A percentile compares a stretch with the other conserved stretches of the same genome.
These are phyloP conservation scores for Forsythia suspensa DNA, from an alignment of 257 asterid genomes.

Conservation along the genomic window DNA sequence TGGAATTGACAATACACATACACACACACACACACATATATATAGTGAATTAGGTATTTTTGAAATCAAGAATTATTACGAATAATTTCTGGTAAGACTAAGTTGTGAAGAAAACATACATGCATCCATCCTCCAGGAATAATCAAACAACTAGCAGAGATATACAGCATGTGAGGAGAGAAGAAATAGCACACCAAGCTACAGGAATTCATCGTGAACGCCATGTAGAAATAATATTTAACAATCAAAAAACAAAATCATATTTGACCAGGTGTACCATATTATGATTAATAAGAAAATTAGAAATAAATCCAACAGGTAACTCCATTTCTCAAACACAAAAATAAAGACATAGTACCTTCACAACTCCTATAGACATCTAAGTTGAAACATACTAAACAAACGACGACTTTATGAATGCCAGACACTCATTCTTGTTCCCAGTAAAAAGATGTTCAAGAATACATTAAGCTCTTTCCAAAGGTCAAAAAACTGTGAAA, in stretches of 20 bases:
- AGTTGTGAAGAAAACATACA: no score
- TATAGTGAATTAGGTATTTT: no score
- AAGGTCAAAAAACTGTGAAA: no score
- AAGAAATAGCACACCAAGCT: neutral
- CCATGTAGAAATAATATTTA: neutral
- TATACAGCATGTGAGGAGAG: no score
- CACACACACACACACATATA: no score
- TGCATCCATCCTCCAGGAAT: no score
- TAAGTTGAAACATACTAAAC: conserved; percentile 6
- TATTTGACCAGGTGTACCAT: neutral
- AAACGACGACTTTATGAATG: conserved; percentile 8
- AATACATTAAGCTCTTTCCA: no score
- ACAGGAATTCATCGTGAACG: neutral
- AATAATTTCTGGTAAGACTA: no score
- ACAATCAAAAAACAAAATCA: neutral
- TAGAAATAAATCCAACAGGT: conserved; percentile 6
- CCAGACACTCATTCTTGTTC: neutral
- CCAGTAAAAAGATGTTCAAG: no score
- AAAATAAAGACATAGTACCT: conserved; percentile 16
- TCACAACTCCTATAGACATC: conserved; percentile 7
- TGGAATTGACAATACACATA: neutral
- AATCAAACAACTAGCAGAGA: no score
- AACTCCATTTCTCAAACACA: conserved; percentile 8
- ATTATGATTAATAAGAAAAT: neutral
- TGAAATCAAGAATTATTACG: no score